phyloP scores from a whole-genome alignment of 805 yeast genomes.

The Saturnispora sekii region DNA sequence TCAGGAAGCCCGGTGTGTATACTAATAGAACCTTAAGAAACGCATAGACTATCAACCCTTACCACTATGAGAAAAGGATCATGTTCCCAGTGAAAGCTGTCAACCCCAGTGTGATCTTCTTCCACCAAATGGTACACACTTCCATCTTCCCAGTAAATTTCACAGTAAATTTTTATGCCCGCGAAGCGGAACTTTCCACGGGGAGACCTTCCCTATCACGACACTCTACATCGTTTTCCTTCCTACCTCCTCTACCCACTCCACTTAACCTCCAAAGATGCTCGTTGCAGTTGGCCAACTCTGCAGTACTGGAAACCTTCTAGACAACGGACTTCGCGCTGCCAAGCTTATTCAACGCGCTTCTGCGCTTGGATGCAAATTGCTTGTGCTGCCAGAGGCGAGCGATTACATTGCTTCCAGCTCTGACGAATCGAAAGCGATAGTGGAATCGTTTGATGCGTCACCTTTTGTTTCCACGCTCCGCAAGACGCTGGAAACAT shows the following conservation, averaged over 20 bases:
- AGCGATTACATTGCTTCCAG: constrained; percentile 75
- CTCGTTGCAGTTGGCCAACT: constrained; percentile 79
- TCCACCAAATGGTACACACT: no score
- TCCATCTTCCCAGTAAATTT: no score
- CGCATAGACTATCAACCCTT: no score
- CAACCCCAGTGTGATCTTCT: no score
- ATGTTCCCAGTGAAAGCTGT: no score
- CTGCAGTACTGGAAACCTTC: constrained; percentile 58
- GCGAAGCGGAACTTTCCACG: no score
- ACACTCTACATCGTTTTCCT: not conserved
- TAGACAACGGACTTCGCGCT: constrained; percentile 50
- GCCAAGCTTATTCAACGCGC: constrained; percentile 56
- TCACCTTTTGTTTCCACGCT: constrained; percentile 35
- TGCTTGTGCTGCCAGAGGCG: constrained; percentile 88
- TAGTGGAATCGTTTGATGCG: constrained; percentile 41
- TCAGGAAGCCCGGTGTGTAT: no score
- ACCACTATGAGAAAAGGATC: no score
- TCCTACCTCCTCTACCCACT: not conserved
- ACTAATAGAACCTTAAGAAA: no score
- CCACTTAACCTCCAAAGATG: not conserved
- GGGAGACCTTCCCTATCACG: no score
- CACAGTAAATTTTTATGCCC: no score
- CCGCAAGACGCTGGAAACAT: constrained; percentile 34
- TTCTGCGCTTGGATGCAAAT: constrained; percentile 45
- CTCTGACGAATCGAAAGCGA: constrained; percentile 50